Evolutionary conservation across 1,139 yeast genomes (phyloP).

Genomic region (Scheffersomyces illinoinensis): DNA sequence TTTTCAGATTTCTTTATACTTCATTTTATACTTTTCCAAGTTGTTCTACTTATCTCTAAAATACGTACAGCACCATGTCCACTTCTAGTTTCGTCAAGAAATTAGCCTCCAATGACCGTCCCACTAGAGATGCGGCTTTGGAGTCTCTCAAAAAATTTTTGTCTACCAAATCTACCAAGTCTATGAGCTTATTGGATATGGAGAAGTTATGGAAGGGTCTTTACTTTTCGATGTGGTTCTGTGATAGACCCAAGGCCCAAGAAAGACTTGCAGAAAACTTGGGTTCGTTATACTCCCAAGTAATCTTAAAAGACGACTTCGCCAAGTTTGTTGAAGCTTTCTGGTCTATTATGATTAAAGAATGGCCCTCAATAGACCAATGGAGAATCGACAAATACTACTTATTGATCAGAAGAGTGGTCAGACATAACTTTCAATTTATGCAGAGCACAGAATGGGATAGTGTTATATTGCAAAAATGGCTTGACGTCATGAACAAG

Average conservation of each 20-base stretch:
- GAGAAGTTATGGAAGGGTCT: constrained; percentile 94
- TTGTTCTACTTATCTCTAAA: neutral
- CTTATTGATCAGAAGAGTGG: constrained; percentile 73
- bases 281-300: constrained; percentile 59
- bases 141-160: constrained; percentile 65
- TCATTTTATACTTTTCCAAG: neutral
- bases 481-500: constrained; percentile 40
- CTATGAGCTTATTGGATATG: constrained; percentile 48
- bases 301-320: constrained; percentile 42
- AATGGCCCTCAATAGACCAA: constrained; percentile 85
- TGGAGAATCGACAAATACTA: constrained; percentile 87
- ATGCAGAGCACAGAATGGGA: constrained; percentile 61
- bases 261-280: constrained; percentile 76
- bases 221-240: constrained; percentile 92
- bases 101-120: constrained; percentile 79
- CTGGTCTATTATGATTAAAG: constrained; percentile 76
- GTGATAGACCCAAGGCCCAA: constrained; percentile 91
- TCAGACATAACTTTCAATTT: constrained; percentile 64
- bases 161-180: constrained; percentile 31
- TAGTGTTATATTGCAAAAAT: constrained; percentile 44
- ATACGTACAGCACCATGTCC: constrained; percentile 18
- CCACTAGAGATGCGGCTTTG: constrained; percentile 74
- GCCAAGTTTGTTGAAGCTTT: constrained; percentile 68
- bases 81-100: constrained; percentile 65
- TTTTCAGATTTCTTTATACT: neutral